Evolutionary conservation across 2,329 filamentous ascomycete species (phyloP).

Genomic region (Colletotrichum cuscutae): DNA sequence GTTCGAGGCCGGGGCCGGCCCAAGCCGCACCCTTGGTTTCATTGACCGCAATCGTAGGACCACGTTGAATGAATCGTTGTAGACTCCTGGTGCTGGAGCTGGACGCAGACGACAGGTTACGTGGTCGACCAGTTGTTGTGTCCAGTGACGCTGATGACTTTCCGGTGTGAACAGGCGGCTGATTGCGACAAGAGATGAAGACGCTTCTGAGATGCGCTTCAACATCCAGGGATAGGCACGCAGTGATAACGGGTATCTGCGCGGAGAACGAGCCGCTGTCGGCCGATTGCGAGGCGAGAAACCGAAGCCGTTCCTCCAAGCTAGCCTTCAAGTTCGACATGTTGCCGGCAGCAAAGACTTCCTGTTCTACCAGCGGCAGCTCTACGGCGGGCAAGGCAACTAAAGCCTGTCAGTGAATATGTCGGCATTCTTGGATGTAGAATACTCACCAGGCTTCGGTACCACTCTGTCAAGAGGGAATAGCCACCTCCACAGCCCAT

Average conservation of each 20-base stretch:
- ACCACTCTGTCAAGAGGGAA: conserved; percentile 16
- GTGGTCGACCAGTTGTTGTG: background rate
- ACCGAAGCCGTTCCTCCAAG: conserved; percentile 26
- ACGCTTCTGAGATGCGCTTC: conserved; percentile 30
- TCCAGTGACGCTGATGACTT: background rate
- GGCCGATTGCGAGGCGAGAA: conserved; percentile 22
- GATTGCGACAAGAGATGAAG: conserved; percentile 24
- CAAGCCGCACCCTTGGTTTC: background rate
- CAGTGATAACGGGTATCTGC: conserved; percentile 30
- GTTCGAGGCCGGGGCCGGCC: background rate
- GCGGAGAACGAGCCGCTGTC: conserved; percentile 16
- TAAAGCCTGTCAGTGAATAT: background rate
- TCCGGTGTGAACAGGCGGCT: background rate
- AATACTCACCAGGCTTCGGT: conserved; percentile 19
- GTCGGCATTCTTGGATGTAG: rapidly evolving
- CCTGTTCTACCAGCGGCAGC: conserved; percentile 28
- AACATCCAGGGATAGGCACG: conserved; percentile 15
- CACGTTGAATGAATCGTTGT: background rate
- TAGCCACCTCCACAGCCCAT: conserved; percentile 23
- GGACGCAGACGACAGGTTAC: conserved; percentile 15
- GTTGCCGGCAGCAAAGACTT: conserved; percentile 27
- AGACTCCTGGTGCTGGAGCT: background rate
- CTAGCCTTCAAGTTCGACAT: conserved; percentile 26
- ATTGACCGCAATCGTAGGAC: background rate
- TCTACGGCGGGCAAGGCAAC: conserved; percentile 21